Conservation (phyloP, 2,329 filamentous ascomycete species). For the Claviceps humidiphila region DNA sequence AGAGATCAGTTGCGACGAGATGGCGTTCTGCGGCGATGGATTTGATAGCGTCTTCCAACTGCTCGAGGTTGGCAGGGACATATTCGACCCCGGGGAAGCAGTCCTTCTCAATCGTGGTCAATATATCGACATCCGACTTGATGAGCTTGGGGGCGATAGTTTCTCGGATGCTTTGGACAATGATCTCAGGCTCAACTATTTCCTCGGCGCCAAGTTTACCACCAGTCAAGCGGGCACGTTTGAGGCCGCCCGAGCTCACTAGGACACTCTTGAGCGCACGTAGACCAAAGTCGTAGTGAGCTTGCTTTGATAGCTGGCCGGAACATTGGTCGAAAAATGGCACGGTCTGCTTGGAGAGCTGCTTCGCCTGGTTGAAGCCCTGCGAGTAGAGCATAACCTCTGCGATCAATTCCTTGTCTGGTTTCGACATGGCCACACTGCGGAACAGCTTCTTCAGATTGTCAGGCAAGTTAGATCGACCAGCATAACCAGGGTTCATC, state of each 20-base stretch:
- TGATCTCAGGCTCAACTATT: constrained; percentile 85
- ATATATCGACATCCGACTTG: constrained; percentile 76
- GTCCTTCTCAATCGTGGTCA: constrained; percentile 68
- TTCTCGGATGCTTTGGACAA: constrained; percentile 95
- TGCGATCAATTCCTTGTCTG: constrained; percentile 97
- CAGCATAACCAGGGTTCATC: constrained; percentile 98
- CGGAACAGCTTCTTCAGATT: constrained; percentile 99
- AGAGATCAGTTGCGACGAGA: constrained; percentile 79
- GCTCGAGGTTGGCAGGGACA: constrained; percentile 71
- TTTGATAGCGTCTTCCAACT: constrained; percentile 68
- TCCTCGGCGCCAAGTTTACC: constrained; percentile 51
- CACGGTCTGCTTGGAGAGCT: constrained; percentile 86
- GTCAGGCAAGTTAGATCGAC: constrained; percentile 93
- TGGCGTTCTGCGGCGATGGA: constrained; percentile 74
- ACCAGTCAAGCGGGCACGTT: constrained; percentile 61
- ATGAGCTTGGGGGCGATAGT: constrained; percentile 97
- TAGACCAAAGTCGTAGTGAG: constrained; percentile 97
- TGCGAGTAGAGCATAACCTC: constrained; percentile 99
- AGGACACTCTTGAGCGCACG: constrained; percentile 97
- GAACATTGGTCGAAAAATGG: constrained; percentile 95
- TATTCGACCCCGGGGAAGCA: constrained; percentile 93
- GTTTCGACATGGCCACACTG: constrained; percentile 98
- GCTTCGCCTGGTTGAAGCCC: constrained; percentile 93
- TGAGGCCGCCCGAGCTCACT: constrained; percentile 91
- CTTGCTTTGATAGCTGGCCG: constrained; percentile 75